Evolutionary conservation across 805 yeast genomes (phyloP), one percentile per base, ranked within the genome.

Genomic region (Wickerhamiella kurtzmanii): DNA sequence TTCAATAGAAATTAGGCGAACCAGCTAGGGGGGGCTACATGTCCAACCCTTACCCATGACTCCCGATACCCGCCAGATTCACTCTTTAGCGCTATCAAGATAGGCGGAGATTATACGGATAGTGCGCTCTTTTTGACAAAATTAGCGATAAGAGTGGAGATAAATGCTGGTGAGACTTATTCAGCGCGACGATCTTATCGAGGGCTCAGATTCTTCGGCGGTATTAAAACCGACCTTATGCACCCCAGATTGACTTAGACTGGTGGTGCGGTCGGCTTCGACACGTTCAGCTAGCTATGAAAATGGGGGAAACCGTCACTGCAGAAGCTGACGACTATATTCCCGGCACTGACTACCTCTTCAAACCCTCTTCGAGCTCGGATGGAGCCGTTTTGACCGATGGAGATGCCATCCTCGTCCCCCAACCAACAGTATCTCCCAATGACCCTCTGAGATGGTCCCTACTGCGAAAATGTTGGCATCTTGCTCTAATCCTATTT

Each of bases 401-500:
- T 37, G 68, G 64, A 2, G 60, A 62, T 35, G 70, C 78, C 48
- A 73, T 80, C 9, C 63, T 79, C 40, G 71, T 76, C 41, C 86
- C 86, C 25, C 74, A 75, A 8, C 87, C 87, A 1, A 72, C 82
- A 0, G 75, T 72, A 45, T 78, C 79, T 50, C 82, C 84, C 5
- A 75, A 79, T 53, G 87, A 80, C 56, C 85, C 86, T 1, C 64
- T 80, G 47, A 78, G 76, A 55, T 80, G 86, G 86, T 47, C 74
- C 2, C 60, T 54, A 20, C 51, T 56, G 36, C 68, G 82, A 44
- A 78, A 77, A 55, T 60, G 64, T 61, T 40, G 72, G 35, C 69
- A 71, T 38, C 62, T 74, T 44, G 63, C 71, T 6, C 22, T 60
- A 46, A 55, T 62, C n/a, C 49, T 59, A 44, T 48, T 59, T 18